phyloP scores from a whole-genome alignment of 345 rosid species.

The Alliaria petiolata region DNA sequence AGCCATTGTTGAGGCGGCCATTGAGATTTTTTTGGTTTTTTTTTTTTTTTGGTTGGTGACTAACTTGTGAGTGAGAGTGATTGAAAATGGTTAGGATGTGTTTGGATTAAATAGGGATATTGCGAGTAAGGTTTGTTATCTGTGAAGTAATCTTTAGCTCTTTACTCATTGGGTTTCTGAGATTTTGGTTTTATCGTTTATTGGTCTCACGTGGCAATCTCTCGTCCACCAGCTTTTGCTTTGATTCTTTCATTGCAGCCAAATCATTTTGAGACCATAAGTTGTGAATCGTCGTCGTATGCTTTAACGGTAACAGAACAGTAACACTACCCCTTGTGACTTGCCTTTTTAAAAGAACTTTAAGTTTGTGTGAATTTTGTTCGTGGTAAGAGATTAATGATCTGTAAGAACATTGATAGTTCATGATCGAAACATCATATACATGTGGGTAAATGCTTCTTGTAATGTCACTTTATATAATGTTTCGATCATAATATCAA shows the following conservation, averaged over 20 bases:
- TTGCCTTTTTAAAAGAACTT: not conserved
- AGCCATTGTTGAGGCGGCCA: conserved; percentile 70
- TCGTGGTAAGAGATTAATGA: not conserved
- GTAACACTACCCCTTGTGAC: not conserved
- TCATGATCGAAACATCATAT: not conserved
- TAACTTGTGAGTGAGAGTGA: conserved; percentile 26
- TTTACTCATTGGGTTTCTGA: conserved; percentile 45
- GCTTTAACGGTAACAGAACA: conserved; percentile 1
- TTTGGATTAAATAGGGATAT: conserved; percentile 25
- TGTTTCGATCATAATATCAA: not conserved
- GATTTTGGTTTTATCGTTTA: conserved; percentile 39
- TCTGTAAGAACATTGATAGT: not conserved
- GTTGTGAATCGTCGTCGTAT: not conserved
- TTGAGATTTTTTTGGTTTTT: not conserved
- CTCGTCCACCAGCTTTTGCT: conserved; percentile 35
- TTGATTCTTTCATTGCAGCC: not conserved
- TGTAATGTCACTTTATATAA: too few species aligned
- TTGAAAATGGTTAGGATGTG: not conserved
- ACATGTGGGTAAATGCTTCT: too few species aligned
- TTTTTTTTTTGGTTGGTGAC: not conserved
- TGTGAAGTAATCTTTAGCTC: conserved; percentile 37
- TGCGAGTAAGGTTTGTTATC: conserved; percentile 41
- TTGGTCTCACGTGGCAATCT: conserved; percentile 34
- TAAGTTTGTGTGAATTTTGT: not conserved
- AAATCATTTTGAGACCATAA: conserved; percentile 18